Evolutionary conservation across 169 alveolate species (phyloP).

Genomic region (Plasmodium vinckei): DNA sequence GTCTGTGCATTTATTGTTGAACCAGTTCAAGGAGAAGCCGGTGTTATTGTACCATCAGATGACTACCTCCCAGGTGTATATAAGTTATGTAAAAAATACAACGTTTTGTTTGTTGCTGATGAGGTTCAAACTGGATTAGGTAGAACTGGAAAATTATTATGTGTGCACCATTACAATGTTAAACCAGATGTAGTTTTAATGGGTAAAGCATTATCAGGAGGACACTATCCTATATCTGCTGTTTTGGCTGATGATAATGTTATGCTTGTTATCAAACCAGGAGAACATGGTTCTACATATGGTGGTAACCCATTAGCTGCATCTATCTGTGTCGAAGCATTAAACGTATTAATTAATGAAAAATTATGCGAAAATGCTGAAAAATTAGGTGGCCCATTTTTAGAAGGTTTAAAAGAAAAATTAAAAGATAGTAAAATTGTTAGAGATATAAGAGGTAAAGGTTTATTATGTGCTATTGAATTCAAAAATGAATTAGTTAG

Average conservation of each 20-base stretch:
- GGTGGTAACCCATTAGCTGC: constrained; percentile 92
- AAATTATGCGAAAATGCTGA: constrained; percentile 89
- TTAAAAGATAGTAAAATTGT: constrained; percentile 65
- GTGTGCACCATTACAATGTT: constrained; percentile 84
- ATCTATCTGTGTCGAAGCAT: constrained; percentile 90
- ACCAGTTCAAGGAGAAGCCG: constrained; percentile 96
- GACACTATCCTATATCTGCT: constrained; percentile 93
- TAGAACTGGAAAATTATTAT: constrained; percentile 92
- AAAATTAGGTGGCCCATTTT: constrained; percentile 83
- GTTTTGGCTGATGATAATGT: constrained; percentile 90
- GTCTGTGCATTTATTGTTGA: constrained; percentile 92
- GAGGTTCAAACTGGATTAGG: constrained; percentile 95
- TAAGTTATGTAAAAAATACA: constrained; percentile 84
- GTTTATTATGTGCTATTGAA: constrained; percentile 93
- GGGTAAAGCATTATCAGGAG: constrained; percentile 95
- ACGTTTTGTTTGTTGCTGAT: constrained; percentile 88
- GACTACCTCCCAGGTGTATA: constrained; percentile 88
- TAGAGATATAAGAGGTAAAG: constrained; percentile 82
- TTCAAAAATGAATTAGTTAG: constrained; percentile 77
- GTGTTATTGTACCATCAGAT: constrained; percentile 93
- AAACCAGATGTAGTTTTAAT: constrained; percentile 92
- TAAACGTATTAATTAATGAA: constrained; percentile 90
- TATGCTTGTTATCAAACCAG: constrained; percentile 93
- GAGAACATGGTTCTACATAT: constrained; percentile 94
- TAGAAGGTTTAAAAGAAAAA: constrained; percentile 74